Conservation (phyloP, 2,329 filamentous ascomycete species). For the Aurifilum marmelostoma region DNA sequence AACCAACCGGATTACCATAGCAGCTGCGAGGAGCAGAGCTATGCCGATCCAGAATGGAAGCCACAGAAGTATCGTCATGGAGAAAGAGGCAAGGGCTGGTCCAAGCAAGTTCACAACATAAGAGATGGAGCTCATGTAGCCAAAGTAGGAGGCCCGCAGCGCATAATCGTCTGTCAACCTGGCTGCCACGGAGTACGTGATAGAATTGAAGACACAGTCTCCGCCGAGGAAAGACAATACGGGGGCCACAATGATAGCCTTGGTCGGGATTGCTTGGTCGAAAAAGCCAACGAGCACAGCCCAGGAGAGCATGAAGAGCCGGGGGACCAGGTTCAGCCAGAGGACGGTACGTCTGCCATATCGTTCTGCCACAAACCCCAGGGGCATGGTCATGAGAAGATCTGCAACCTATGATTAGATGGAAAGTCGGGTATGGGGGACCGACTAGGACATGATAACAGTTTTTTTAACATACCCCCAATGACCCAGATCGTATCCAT, state of each 20-base stretch:
- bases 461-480: slow-evolving; percentile 41
- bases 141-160: slow-evolving; percentile 51
- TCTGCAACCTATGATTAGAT: slow-evolving; percentile 38
- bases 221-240: slow-evolving; percentile 51
- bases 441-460: no score
- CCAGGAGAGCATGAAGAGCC: slow-evolving; percentile 46
- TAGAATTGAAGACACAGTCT: slow-evolving; percentile 55
- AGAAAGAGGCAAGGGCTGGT: slow-evolving; percentile 49
- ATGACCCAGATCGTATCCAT: slow-evolving; percentile 55
- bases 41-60: slow-evolving; percentile 50
- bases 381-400: slow-evolving; percentile 53
- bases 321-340: slow-evolving; percentile 48
- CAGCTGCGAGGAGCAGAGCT: slow-evolving; percentile 40
- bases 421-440: no score
- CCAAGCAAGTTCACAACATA: slow-evolving; percentile 52
- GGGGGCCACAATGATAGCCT: slow-evolving; percentile 46
- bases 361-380: slow-evolving; percentile 49
- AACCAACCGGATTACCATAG: slow-evolving; percentile 39
- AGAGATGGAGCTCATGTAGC: slow-evolving; percentile 53
- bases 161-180: slow-evolving; percentile 48
- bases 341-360: slow-evolving; percentile 46
- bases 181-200: slow-evolving; percentile 50
- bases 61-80: slow-evolving; percentile 49
- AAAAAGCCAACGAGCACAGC: slow-evolving; percentile 45
- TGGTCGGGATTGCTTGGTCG: slow-evolving; percentile 41